Percentiles rank a stretch among this genome's conserved stretches.
Conservation (phyloP, 495 filamentous ascomycete species). For the Venustampulla echinocandica region DNA sequence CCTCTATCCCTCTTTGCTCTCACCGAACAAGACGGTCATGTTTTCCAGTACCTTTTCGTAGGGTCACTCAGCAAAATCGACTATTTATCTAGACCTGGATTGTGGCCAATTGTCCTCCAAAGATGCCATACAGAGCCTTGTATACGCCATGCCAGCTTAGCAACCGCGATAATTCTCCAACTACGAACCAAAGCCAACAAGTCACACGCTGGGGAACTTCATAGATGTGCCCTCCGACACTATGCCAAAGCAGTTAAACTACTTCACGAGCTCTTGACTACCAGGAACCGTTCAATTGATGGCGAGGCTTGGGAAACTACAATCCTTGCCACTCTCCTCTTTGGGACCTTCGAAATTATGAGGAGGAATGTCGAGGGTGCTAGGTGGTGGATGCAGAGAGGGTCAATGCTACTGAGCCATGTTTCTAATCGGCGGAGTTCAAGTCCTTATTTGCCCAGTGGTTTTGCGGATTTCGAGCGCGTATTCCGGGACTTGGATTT, state of each 20-base stretch:
- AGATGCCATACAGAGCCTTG: not conserved
- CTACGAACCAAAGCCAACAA: not conserved
- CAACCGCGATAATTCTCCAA: conserved; percentile 5
- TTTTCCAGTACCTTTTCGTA: conserved; percentile 7
- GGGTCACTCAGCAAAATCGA: not conserved
- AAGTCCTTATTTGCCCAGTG: not conserved
- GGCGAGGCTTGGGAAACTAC: conserved; percentile 1
- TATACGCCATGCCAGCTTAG: conserved; percentile 2
- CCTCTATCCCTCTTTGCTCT: conserved; percentile 3
- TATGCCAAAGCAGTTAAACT: conserved; percentile 3
- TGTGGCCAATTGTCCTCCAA: conserved; percentile 5
- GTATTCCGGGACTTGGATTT: not conserved
- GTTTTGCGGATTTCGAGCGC: not conserved
- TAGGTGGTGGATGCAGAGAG: conserved; percentile 1
- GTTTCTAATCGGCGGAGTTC: not conserved
- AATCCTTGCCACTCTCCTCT: conserved; percentile 3
- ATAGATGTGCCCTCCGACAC: not conserved
- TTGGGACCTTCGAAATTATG: not conserved
- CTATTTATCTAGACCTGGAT: not conserved
- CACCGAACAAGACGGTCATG: conserved; percentile 2
- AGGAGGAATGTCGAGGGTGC: not conserved
- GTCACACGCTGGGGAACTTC: not conserved
- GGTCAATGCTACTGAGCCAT: not conserved
- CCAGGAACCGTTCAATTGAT: not conserved
- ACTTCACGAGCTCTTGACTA: not conserved